Evolutionary conservation across 2,329 filamentous ascomycete genomes (phyloP), one percentile per base, ranked within the genome.

Genomic region (Plectosphaerella sp.): DNA sequence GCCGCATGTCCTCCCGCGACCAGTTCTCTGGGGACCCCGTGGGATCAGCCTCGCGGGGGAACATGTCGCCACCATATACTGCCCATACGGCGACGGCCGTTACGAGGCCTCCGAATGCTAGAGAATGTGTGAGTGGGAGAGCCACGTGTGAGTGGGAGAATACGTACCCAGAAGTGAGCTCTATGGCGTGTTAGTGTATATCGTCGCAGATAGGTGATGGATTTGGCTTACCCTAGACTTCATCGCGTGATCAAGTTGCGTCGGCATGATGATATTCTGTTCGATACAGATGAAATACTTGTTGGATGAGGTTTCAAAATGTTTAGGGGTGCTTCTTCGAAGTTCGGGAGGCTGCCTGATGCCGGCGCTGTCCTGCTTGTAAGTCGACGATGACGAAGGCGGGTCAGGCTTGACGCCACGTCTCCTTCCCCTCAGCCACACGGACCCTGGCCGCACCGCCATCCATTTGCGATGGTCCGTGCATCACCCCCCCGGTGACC

Each of bases 31-130:
- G 83, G 74, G 90, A 80, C 54, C 91, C 91, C 25, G 75, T 89
- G n/a, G 92, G 91, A 65, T 96, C 91, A 47, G 76, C 55, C 58
- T 84, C 75, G 4, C 80, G 69, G 1, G 92, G 92, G 62, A 97
- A 96, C 63, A 97, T 80, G 57, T 93, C 90, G 50, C 83, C 79
- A 52, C 91, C 91, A 86, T 88, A 95, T 61, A 97, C 93, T 16
- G 83, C 81, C 87, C 88, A 96, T 42, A 83, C 84, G 15, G 91
- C 88, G 2, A 88, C 91, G 2, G 88, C 90, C 7, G 89, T 88
- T 14, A 97, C 81, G 49, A 95, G 79, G 10, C 88, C 89, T 5
- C 88, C 85, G 65, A 97, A 97, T 16, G 86, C 89, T 86, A 22
- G 72, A 61, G 62, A 47, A n/a, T 35, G 57, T n/a, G 58, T 69